Percentiles rank a stretch among this genome's conserved stretches.
phyloP scores from a whole-genome alignment of 1,284 basidiomycete genomes.

The Albatrellus sp. region DNA sequence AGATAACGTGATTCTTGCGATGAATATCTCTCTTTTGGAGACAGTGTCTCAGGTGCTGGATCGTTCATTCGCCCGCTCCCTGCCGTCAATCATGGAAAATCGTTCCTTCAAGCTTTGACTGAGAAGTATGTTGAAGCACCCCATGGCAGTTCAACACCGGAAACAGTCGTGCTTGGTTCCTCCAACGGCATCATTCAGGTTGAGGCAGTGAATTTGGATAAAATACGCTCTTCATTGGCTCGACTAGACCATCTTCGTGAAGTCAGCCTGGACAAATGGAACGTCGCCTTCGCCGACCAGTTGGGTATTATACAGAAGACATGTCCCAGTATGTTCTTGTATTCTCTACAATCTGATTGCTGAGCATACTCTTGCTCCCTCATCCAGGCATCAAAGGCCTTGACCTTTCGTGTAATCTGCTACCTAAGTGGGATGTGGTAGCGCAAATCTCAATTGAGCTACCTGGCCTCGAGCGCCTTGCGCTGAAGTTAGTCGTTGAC shows the following conservation, averaged over 20 bases:
- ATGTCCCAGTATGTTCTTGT: conserved; percentile 52
- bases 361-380: conserved; percentile 1
- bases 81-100: conserved; percentile 43
- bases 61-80: conserved; percentile 62
- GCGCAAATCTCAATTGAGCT: conserved; percentile 56
- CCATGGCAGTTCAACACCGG: conserved; percentile 37
- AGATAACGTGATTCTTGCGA: background rate
- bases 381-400: conserved; percentile 61
- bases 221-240: conserved; percentile 61
- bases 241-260: conserved; percentile 59
- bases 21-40: too few species aligned
- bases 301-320: conserved; percentile 41
- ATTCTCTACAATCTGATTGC: background rate
- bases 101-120: conserved; percentile 66
- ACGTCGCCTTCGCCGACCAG: conserved; percentile 45
- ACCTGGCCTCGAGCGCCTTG: conserved; percentile 49
- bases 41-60: conserved; percentile 43
- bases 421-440: conserved; percentile 64
- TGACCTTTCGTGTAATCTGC: conserved; percentile 72
- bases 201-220: conserved; percentile 75
- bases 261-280: conserved; percentile 65
- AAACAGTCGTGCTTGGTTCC: conserved; percentile 67
- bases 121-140: conserved; percentile 63
- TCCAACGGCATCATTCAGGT: conserved; percentile 76
- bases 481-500: conserved; percentile 56